Percentiles rank a stretch among this genome's conserved stretches.
phyloP scores from a whole-genome alignment of 2,329 filamentous ascomycete genomes.

The Fusarium keratoplasticum region DNA sequence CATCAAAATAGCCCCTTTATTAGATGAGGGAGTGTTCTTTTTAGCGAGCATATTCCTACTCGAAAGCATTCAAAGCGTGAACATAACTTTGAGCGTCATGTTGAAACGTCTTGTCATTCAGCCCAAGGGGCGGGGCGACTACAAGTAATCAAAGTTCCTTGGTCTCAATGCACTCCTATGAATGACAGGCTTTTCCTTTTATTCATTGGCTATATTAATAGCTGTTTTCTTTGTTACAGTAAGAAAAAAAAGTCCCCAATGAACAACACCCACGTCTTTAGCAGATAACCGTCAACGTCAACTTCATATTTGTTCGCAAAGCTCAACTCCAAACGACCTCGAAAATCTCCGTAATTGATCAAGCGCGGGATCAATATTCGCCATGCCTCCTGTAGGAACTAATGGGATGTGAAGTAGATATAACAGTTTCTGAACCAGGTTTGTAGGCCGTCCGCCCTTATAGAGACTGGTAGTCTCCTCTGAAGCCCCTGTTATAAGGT shows the following conservation, averaged over 20 bases:
- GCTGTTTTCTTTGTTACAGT: background rate
- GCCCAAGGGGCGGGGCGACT: background rate
- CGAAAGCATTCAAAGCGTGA: background rate
- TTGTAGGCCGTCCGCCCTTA: background rate
- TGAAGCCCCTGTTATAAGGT: background rate
- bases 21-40: background rate
- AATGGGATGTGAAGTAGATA: background rate
- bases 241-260: background rate
- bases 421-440: background rate
- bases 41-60: background rate
- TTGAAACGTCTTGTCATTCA: background rate
- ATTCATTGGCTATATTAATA: background rate
- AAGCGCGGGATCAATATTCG: background rate
- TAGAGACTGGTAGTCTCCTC: background rate
- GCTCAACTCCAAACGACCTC: background rate
- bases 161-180: background rate
- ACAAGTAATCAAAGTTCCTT: background rate
- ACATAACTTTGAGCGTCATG: background rate
- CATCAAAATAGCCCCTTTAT: background rate
- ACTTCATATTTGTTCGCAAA: background rate
- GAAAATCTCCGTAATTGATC: background rate
- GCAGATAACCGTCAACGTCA: too few species aligned
- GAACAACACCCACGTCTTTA: too few species aligned
- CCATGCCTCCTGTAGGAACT: background rate
- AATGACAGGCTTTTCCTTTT: background rate